Conservation (phyloP, 1,284 basidiomycete genomes). For the Athelia sp. region DNA sequence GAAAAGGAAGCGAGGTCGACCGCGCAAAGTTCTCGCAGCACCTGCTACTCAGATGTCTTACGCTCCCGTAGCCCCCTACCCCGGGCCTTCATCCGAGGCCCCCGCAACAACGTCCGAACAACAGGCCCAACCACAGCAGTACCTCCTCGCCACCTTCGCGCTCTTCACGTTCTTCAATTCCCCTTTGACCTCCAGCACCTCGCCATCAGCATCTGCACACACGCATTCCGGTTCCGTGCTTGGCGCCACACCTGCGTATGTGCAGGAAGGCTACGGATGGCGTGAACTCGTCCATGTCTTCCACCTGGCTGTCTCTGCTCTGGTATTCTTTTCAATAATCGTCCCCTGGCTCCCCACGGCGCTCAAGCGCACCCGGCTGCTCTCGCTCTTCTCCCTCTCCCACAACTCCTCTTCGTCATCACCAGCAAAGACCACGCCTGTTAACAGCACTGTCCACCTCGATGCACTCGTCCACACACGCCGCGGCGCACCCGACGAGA, state of each 20-base stretch:
- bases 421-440: slow-evolving; percentile 1
- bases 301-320: slow-evolving; percentile 56
- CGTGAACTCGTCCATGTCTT: slow-evolving; percentile 49
- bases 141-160: slow-evolving; percentile 69
- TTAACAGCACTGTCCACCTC: slow-evolving; percentile 20
- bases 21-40: slow-evolving; percentile 44
- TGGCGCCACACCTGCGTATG: slow-evolving; percentile 11
- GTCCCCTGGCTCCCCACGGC: slow-evolving; percentile 39
- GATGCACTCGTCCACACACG: slow-evolving; percentile 25
- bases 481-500: slow-evolving; percentile 34
- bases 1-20: slow-evolving; percentile 78
- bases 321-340: slow-evolving; percentile 56
- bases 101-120: slow-evolving; percentile 8
- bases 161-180: slow-evolving; percentile 76
- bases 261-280: slow-evolving; percentile 32
- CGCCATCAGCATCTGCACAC: slow-evolving; percentile 22
- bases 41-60: slow-evolving; percentile 8
- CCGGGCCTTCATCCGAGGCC: not conserved
- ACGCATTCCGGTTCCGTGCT: slow-evolving; percentile 36
- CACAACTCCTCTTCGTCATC: not conserved
- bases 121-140: slow-evolving; percentile 57
- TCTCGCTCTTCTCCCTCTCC: not conserved
- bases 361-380: slow-evolving; percentile 1
- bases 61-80: not conserved
- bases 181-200: slow-evolving; percentile 44